Evolutionary conservation across 768 basidiomycete genomes (phyloP).

Genomic region (Dacryopinax primogenitus): DNA sequence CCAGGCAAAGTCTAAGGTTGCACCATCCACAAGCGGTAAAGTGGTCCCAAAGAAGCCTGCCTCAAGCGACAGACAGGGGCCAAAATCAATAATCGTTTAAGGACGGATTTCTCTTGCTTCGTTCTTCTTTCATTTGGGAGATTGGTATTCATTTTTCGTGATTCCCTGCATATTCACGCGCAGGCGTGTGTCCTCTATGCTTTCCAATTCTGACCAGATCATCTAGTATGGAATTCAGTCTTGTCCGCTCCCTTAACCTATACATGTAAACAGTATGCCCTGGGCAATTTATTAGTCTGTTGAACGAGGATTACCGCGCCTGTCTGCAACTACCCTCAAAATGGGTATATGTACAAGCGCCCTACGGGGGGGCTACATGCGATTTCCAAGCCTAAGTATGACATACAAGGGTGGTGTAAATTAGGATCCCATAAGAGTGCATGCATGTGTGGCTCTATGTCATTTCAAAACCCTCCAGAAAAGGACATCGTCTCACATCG

Average conservation of each 20-base stretch:
- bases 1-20: not conserved
- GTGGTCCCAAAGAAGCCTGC: not conserved
- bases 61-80: not conserved
- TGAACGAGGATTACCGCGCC: not conserved
- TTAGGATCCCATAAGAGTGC: not conserved
- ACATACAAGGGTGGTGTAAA: not conserved
- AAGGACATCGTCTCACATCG: slow-evolving; percentile 7
- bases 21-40: not conserved
- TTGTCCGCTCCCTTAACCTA: not conserved
- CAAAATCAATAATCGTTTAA: not conserved
- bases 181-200: not conserved
- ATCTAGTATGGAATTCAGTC: not conserved
- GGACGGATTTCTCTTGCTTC: not conserved
- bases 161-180: slow-evolving; percentile 5
- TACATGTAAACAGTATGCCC: not conserved
- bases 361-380: not conserved
- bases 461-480: not conserved
- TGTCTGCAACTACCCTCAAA: not conserved
- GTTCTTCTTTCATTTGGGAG: not conserved
- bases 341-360: not conserved
- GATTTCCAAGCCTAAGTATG: not conserved
- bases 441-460: not conserved
- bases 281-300: not conserved
- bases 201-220: not conserved
- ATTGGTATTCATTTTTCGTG: not conserved